Base-by-base conservation (phyloP, 495 filamentous ascomycete genomes). In the Trichoderma gamsii region DNA sequence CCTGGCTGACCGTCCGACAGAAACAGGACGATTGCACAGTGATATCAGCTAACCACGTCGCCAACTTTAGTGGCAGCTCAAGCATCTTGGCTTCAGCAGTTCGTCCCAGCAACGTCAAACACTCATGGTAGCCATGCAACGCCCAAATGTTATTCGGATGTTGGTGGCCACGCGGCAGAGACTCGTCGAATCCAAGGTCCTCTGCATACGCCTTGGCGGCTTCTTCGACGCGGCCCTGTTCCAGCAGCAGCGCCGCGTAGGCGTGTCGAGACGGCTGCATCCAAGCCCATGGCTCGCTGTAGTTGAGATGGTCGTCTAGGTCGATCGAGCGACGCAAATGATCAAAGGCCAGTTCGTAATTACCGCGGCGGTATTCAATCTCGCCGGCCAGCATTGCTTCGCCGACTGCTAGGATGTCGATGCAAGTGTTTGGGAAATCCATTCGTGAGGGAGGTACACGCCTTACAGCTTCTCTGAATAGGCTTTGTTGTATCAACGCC, bases 141-240 rank as follows among this genome's bases (percentile, higher is more conserved):
- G 86, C 82, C 88, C 87, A 91, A 3, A 91, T 84, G 70, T 91
- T 91, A 64, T 85, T 87, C 0, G 82, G 84, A 72, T 90, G 87
- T 63, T 84, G 85, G 59, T 84, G 74, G 0, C 86, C 82, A 3
- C 88, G 78, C 7, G 85, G 84, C 5, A 89, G 71, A 4, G 80
- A 79, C 23, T 79, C 75, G 35, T 79, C 79, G 27, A 88, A 76
- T 0, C 88, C 88, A 0, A 91, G 79, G 74, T 91, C 88, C 2
- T 85, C 86, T 4, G 77, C 74, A 65, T 90, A 91, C 3, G 85
- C 81, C 0, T 75, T 75, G 12, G 79, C 70, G 0, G 88, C 87
- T 67, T 88, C 79, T 41, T 84, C 76, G 5, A 86, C 78, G 1
- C 78, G 78, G 4, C 80, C 83, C 67, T 90, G 88, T 66, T 91